These are phyloP conservation scores for Suhomyces faveliae DNA, from an alignment of 805 yeast genomes.

Conservation along the genomic window DNA sequence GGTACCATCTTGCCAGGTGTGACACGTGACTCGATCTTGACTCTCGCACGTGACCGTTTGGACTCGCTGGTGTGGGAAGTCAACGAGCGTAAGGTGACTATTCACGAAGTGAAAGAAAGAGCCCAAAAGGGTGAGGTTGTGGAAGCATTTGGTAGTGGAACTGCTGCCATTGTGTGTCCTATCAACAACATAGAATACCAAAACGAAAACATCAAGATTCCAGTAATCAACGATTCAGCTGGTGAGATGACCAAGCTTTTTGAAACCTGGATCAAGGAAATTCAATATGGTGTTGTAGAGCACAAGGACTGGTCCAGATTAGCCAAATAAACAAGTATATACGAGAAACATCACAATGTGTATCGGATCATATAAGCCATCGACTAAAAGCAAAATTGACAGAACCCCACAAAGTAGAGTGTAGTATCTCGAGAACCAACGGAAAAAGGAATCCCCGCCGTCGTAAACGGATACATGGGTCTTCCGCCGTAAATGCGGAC, in stretches of 20 bases:
- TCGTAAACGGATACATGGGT: too few relatives aligned
- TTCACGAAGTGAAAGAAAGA: conserved; percentile 74
- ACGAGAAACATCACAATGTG: background rate
- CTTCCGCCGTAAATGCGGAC: too few relatives aligned
- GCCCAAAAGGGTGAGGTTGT: conserved; percentile 78
- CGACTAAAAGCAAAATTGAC: background rate
- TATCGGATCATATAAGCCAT: background rate
- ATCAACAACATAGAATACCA: conserved; percentile 81
- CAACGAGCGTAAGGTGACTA: conserved; percentile 79
- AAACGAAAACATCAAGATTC: conserved; percentile 70
- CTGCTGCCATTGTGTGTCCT: conserved; percentile 96
- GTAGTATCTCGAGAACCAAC: too few relatives aligned
- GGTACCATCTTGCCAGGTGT: conserved; percentile 98
- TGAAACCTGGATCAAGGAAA: conserved; percentile 79
- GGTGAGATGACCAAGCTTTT: conserved; percentile 77
- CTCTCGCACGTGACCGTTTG: conserved; percentile 72
- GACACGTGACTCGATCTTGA: conserved; percentile 87
- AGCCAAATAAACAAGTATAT: conserved; percentile 12
- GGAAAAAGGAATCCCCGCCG: too few relatives aligned
- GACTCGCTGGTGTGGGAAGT: conserved; percentile 75
- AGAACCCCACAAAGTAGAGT: too few relatives aligned
- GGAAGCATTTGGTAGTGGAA: conserved; percentile 96
- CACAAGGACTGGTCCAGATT: conserved; percentile 53
- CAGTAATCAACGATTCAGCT: conserved; percentile 74
- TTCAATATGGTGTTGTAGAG: conserved; percentile 84